Evolutionary conservation across 1,139 yeast species (phyloP).

Genomic region (Geotrichum carabidarum): DNA sequence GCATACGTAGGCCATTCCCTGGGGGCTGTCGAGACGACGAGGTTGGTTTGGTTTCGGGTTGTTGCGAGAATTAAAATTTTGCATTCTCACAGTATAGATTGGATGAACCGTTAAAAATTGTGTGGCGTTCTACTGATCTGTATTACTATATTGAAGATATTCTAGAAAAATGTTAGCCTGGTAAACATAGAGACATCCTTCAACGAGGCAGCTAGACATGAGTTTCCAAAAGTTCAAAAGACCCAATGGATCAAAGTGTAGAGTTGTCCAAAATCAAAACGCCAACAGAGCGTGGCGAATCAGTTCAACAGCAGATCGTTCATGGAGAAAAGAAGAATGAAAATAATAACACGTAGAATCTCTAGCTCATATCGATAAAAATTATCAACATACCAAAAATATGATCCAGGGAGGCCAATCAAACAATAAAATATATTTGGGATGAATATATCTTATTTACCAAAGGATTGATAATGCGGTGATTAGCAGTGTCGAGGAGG

Average conservation of each 20-base stretch:
- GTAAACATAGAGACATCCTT: too few species aligned
- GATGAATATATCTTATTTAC: slow-evolving; percentile 3
- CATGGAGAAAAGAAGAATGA: too few species aligned
- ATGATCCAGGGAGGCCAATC: slow-evolving; percentile 4
- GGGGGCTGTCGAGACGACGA: slow-evolving; percentile 10
- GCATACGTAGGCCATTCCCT: slow-evolving; percentile 11
- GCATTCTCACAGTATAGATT: slow-evolving; percentile 5
- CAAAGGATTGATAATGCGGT: background rate
- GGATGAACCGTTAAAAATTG: background rate
- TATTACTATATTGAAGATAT: background rate
- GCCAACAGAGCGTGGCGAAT: too few species aligned
- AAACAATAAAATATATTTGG: slow-evolving; percentile 1
- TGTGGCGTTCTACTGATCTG: slow-evolving; percentile 5
- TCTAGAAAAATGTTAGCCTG: too few species aligned
- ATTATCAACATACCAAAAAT: slow-evolving; percentile 3
- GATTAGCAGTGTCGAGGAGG: background rate
- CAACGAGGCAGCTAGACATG: too few species aligned
- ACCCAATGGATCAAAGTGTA: background rate
- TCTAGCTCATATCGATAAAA: too few species aligned
- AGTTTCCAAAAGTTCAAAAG: too few species aligned
- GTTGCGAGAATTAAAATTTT: slow-evolving; percentile 15
- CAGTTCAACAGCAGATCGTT: too few species aligned
- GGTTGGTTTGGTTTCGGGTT: slow-evolving; percentile 15
- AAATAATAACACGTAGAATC: too few species aligned
- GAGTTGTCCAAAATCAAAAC: background rate